Evolutionary conservation across 495 filamentous ascomycete genomes (phyloP), one percentile per base, ranked within the genome.

Genomic region (Xylaria cubensis): DNA sequence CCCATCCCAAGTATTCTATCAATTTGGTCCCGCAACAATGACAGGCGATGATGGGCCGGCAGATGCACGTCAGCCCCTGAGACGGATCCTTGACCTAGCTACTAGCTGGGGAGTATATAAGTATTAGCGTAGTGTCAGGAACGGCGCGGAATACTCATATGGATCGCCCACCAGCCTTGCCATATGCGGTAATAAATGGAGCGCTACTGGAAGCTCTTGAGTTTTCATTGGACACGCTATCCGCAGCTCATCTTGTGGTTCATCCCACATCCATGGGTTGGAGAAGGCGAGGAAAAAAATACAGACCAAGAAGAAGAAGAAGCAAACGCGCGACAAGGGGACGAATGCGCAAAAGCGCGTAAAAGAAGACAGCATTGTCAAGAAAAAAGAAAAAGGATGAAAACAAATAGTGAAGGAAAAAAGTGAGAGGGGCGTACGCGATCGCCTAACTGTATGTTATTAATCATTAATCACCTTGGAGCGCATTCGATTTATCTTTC

Each of bases 51-150:
- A 13, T 42, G 39, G 39, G 39, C 12, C 39, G 39, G 26, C 24
- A 65, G 62, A 65, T 65, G 62, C 62, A 32, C 62, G 62, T 65
- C 62, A 65, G 10, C 58, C 58, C 59, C 59, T 48, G 41, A 64
- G 41, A 4, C 32, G 39, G 26, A 50, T 50, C 41, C 63, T 15
- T 48, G 46, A 51, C 42, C 42, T 64, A 13, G 41, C 41, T 46
- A 24, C 24, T 5, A 63, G 34, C 3, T 44, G 39, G 26, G 5
- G 44, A 19, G 0, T 29, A 50, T 5, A 19, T 24, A 53, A 66
- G 64, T 5, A 19, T 24, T 66, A 66, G 64, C 32, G 64, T 66
- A 66, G 64, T 32, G 64, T 19, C 2, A 21, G 8, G 29, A 53
- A 21, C 19, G 19, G 46, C 29, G 26, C 7, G 44, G 15, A 50